A percentile compares a stretch with the other conserved stretches of the same genome.
Evolutionary conservation across 23 red algal species (phyloP).

Genomic region (Gracilaria vermiculophylla): DNA sequence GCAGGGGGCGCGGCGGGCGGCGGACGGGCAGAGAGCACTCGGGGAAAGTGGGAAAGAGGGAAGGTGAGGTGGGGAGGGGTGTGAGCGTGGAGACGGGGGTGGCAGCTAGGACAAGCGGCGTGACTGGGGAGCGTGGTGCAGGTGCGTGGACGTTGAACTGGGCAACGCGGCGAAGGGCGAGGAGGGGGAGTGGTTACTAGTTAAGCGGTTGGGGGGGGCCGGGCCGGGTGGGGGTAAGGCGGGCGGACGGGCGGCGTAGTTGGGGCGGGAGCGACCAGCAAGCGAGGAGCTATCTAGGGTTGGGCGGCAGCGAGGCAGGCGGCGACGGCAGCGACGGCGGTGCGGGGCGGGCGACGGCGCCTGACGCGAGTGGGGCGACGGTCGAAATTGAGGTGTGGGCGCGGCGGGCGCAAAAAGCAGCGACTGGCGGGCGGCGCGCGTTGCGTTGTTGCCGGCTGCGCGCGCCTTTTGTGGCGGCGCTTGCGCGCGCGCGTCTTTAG

Average conservation of each 20-base stretch:
- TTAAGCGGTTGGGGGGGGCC: not conserved
- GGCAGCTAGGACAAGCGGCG: no score
- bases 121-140: no score
- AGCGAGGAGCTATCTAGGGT: not conserved
- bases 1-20: no score
- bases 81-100: not conserved
- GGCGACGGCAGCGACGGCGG: not conserved
- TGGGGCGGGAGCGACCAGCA: not conserved
- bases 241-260: no score
- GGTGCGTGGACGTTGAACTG: no score
- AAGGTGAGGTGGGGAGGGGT: not conserved
- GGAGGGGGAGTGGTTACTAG: no score
- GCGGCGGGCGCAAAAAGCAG: no score
- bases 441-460: conserved; percentile 2
- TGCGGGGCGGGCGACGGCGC: not conserved
- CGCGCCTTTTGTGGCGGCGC: not conserved
- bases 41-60: not conserved
- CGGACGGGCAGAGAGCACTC: not conserved
- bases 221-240: not conserved
- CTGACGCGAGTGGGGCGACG: no score
- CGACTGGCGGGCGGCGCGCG: not conserved
- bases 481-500: not conserved
- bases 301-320: not conserved
- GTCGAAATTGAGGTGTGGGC: conserved; percentile 1
- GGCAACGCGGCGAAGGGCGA: no score